Evolutionary conservation across 495 filamentous ascomycete genomes (phyloP), one percentile per base, ranked within the genome.

Genomic region (Cladorrhinum samala): DNA sequence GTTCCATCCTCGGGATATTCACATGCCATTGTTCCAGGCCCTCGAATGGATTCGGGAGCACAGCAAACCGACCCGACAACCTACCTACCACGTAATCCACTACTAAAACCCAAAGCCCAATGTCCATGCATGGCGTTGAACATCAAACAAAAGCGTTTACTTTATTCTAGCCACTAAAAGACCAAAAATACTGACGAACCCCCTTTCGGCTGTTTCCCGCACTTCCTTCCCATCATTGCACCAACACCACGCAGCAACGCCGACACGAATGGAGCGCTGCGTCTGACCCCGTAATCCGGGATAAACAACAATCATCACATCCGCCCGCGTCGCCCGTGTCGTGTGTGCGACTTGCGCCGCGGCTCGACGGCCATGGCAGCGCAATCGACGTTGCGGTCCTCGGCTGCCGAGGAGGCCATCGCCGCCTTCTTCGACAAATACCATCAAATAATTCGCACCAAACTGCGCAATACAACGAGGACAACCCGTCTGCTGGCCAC

Each of bases 301-400:
- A 50, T 23, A 25, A 55, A 45, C 30, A 38, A 42, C 41, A 45
- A n/a, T 23, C 19, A 44, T 8, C 45, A 17, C 17, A 25, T 42
- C 51, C 41, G 16, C 25, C 37, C 25, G 13, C 20, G 44, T 30
- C 52, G 5, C 5, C n/a, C n/a, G n/a, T n/a, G n/a, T n/a, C n/a
- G n/a, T n/a, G n/a, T n/a, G 24, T 25, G 9, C 17, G 17, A 25
- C 25, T 38, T 6, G 24, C 21, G 5, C 20, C 17, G 13, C 1
- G 37, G 25, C 21, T 17, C 14, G 18, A 20, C 23, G 13, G 19
- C 18, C 37, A 96, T 96, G 91, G 89, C 91, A 47, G 82, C 78
- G 56, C 91, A 94, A 72, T 95, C 91, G 24, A 94, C 88, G 8
- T 78, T 96, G 50, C 85, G 83, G 47, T 75, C 74, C 54, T 75